A percentile compares a stretch with the other conserved stretches of the same genome.
phyloP scores from a whole-genome alignment of 495 filamentous ascomycete genomes.

The Niebla homalea region DNA sequence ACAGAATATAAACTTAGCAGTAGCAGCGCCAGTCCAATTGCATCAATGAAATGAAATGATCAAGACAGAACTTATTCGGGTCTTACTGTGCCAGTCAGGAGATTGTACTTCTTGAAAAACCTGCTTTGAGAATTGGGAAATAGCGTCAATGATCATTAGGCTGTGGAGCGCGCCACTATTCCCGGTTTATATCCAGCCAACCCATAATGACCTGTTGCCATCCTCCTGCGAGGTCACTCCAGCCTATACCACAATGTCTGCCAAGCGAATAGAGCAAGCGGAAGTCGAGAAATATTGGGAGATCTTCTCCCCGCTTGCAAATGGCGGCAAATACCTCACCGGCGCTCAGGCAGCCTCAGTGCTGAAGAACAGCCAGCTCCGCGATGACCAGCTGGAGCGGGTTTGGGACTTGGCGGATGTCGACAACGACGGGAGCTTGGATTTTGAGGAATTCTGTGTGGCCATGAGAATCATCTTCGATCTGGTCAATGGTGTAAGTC shows the following conservation, averaged over 20 bases:
- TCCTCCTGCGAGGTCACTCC: too few species aligned
- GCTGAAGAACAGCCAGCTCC: conserved; percentile 86
- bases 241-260: conserved; percentile 42
- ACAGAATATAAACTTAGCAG: too few species aligned
- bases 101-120: too few species aligned
- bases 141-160: too few species aligned
- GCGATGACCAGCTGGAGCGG: conserved; percentile 87
- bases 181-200: too few species aligned
- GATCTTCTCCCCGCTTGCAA: conserved; percentile 75
- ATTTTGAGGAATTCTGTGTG: conserved; percentile 99
- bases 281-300: conserved; percentile 99
- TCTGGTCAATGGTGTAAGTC: conserved; percentile 78
- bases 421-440: conserved; percentile 87
- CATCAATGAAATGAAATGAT: too few species aligned
- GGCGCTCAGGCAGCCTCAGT: conserved; percentile 87
- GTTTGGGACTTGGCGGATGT: conserved; percentile 98
- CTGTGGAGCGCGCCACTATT: too few species aligned
- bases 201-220: too few species aligned
- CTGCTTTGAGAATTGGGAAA: too few species aligned
- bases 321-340: conserved; percentile 71
- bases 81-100: too few species aligned
- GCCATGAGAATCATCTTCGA: conserved; percentile 97
- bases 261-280: conserved; percentile 78
- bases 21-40: too few species aligned
- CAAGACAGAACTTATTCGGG: too few species aligned